These are phyloP conservation scores for Kingdonia uniflora DNA, from an alignment of 164 flowering plant species.

Conservation along the genomic window DNA sequence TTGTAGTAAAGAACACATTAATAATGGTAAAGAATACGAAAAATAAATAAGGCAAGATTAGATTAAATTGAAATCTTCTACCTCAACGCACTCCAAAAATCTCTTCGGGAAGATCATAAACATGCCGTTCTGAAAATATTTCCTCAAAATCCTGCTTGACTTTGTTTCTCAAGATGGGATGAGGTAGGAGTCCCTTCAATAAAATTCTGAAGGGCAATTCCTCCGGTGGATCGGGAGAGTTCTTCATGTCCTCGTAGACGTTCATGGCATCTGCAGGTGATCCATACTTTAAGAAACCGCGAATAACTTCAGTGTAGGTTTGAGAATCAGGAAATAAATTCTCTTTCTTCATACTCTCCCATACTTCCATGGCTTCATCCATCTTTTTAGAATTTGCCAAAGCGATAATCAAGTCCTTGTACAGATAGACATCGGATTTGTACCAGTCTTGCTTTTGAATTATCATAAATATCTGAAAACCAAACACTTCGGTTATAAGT, in stretches of 20 bases:
- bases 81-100: no score
- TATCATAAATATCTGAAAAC: conserved; percentile 52
- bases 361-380: conserved; percentile 80
- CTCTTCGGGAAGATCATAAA: conserved; percentile 94
- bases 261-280: conserved; percentile 97
- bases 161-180: conserved; percentile 75
- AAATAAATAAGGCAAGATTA: no score
- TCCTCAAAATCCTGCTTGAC: no score
- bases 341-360: no score
- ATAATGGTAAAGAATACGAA: no score
- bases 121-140: conserved; percentile 73
- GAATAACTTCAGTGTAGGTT: conserved; percentile 74
- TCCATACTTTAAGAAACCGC: no score
- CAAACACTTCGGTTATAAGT: conserved; percentile 7
- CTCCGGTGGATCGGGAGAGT: conserved; percentile 88
- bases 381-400: conserved; percentile 54
- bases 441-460: no score
- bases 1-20: no score
- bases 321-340: conserved; percentile 74
- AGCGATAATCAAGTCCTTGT: conserved; percentile 73
- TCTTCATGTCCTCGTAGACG: conserved; percentile 84
- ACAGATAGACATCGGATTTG: no score
- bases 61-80: no score
- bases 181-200: conserved; percentile 84
- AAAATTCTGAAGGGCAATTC: conserved; percentile 80